These are phyloP conservation scores for Aciculosporium take DNA, from an alignment of 2,329 filamentous ascomycete species.

Conservation along the genomic window DNA sequence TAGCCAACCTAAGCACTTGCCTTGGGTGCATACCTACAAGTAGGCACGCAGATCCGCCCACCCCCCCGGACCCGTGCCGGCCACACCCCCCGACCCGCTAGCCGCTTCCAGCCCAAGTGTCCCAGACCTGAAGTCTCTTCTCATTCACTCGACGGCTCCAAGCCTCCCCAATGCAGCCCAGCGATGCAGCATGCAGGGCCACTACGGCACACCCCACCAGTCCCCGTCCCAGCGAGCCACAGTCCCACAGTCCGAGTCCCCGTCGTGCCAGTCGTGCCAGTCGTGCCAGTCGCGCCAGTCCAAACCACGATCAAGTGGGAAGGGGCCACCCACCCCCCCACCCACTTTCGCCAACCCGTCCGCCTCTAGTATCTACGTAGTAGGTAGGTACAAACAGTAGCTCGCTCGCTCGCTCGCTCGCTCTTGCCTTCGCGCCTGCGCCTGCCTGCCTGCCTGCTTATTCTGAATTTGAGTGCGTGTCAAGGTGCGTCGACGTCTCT, in stretches of 20 bases:
- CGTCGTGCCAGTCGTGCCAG: not conserved
- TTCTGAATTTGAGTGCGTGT: too few species aligned
- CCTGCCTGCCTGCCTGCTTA: slow-evolving; percentile 7
- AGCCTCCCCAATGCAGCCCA: not conserved
- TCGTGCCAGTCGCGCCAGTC: slow-evolving; percentile 1
- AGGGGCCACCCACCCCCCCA: slow-evolving; percentile 1
- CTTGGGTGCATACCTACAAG: too few species aligned
- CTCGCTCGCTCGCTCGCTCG: not conserved
- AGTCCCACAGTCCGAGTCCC: not conserved
- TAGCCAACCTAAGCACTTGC: too few species aligned
- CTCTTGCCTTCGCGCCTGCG: slow-evolving; percentile 5
- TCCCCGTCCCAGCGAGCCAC: too few species aligned
- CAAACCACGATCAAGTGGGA: slow-evolving; percentile 3
- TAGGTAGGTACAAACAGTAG: too few species aligned
- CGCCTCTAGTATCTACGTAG: not conserved
- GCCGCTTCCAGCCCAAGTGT: slow-evolving; percentile 1
- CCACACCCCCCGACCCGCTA: not conserved
- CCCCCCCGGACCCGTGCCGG: not conserved
- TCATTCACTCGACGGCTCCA: not conserved
- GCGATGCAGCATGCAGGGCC: too few species aligned
- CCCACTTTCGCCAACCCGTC: not conserved
- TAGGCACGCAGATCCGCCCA: not conserved
- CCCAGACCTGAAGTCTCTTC: not conserved
- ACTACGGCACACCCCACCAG: too few species aligned
- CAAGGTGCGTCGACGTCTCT: too few species aligned